Evolutionary conservation across 345 rosid species (phyloP).

Genomic region (Salix dunnii): DNA sequence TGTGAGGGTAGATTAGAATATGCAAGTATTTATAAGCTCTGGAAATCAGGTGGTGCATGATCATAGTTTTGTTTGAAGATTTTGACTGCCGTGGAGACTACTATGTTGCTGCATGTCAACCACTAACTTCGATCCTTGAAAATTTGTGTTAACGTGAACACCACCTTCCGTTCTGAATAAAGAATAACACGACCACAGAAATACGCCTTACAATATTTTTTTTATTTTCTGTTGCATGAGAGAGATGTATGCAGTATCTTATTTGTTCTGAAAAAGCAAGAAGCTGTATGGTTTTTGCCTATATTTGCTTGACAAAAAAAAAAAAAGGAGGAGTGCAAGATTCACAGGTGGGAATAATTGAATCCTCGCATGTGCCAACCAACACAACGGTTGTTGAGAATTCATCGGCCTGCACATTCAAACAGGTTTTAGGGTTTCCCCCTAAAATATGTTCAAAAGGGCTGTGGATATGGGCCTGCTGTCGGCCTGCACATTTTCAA

Average conservation of each 20-base stretch:
- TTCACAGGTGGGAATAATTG: too few relatives aligned
- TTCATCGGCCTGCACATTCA: neutral
- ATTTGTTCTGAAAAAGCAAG: neutral
- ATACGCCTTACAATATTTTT: neutral
- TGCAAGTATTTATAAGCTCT: conserved; percentile 12
- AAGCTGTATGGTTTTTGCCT: neutral
- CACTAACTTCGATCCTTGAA: neutral
- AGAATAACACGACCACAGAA: neutral
- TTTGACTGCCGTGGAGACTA: conserved; percentile 35
- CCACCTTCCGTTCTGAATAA: conserved; percentile 12
- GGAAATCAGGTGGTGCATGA: too few relatives aligned
- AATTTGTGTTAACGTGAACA: conserved; percentile 26
- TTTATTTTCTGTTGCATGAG: neutral
- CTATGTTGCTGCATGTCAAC: conserved; percentile 18
- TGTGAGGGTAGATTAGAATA: neutral
- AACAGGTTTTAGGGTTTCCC: neutral
- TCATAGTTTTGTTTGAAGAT: neutral
- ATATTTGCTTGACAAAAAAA: neutral
- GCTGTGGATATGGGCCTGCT: neutral
- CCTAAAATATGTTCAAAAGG: neutral
- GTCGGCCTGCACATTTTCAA: neutral
- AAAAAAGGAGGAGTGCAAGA: neutral
- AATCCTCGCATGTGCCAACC: too few relatives aligned
- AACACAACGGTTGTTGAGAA: neutral
- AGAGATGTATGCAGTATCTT: neutral